Percentiles rank a stretch among this genome's conserved stretches.
phyloP scores from a whole-genome alignment of 2,329 filamentous ascomycete genomes.

The Parastagonospora nodorum region DNA sequence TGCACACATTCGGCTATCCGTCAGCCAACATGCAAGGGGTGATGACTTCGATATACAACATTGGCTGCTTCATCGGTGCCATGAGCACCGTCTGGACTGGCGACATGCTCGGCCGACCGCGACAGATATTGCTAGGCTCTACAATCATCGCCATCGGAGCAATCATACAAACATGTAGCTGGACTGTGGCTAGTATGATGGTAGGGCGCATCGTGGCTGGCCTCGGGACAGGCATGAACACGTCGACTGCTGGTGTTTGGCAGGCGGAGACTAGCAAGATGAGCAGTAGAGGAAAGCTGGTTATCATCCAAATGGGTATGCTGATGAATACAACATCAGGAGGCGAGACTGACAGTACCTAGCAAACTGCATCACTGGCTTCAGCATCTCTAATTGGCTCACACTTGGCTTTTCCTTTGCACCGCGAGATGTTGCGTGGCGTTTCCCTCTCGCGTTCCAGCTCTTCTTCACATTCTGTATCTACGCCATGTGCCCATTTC shows the following conservation, averaged over 20 bases:
- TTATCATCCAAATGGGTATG: slow-evolving; percentile 53
- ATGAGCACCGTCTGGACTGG: slow-evolving; percentile 55
- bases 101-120: slow-evolving; percentile 62
- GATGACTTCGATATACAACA: slow-evolving; percentile 49
- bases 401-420: slow-evolving; percentile 51
- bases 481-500: slow-evolving; percentile 55
- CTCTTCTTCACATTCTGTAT: slow-evolving; percentile 64
- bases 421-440: slow-evolving; percentile 41
- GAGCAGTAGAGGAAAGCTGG: slow-evolving; percentile 52
- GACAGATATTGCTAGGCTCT: slow-evolving; percentile 63
- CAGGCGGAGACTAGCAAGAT: slow-evolving; percentile 55
- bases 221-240: slow-evolving; percentile 56
- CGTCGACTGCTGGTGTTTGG: slow-evolving; percentile 56
- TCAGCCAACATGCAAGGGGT: slow-evolving; percentile 45
- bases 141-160: slow-evolving; percentile 47
- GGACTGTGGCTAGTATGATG: slow-evolving; percentile 46
- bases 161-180: slow-evolving; percentile 45
- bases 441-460: slow-evolving; percentile 61
- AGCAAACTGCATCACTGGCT: slow-evolving; percentile 51
- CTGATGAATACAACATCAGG: neutral
- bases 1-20: slow-evolving; percentile 33
- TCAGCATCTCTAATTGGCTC: slow-evolving; percentile 51
- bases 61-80: slow-evolving; percentile 53
- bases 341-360: slow-evolving; percentile 4
- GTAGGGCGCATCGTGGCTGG: slow-evolving; percentile 50